phyloP scores from a whole-genome alignment of 805 yeast genomes.

The Jamesozyma spencerorum region DNA sequence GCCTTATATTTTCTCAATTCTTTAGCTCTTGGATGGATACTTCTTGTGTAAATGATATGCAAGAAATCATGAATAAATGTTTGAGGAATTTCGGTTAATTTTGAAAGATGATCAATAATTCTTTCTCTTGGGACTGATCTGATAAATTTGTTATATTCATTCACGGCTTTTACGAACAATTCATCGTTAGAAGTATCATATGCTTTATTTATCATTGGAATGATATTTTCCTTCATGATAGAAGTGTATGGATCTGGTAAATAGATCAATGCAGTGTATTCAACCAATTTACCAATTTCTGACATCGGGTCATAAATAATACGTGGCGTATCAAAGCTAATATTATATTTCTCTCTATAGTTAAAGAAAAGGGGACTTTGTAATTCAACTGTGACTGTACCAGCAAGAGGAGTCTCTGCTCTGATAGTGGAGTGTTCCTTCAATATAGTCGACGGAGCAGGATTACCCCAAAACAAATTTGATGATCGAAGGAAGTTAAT shows the following conservation, averaged over 20 bases:
- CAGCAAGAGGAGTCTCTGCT: not conserved
- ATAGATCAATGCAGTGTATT: slow-evolving; percentile 19
- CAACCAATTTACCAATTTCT: slow-evolving; percentile 27
- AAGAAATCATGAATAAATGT: slow-evolving; percentile 54
- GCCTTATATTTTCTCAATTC: slow-evolving; percentile 67
- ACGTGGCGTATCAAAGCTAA: slow-evolving; percentile 14
- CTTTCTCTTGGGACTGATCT: slow-evolving; percentile 29
- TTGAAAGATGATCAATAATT: slow-evolving; percentile 26
- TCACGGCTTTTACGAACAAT: slow-evolving; percentile 29
- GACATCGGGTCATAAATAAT: slow-evolving; percentile 25
- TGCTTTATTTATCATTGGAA: slow-evolving; percentile 18
- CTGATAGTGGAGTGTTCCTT: not conserved
- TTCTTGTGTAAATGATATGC: slow-evolving; percentile 63
- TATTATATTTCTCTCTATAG: slow-evolving; percentile 20
- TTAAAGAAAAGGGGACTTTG: slow-evolving; percentile 17
- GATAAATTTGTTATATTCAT: slow-evolving; percentile 38
- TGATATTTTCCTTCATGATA: slow-evolving; percentile 7
- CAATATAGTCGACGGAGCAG: slow-evolving; percentile 10
- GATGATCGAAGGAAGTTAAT: slow-evolving; percentile 7
- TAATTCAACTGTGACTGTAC: slow-evolving; percentile 9
- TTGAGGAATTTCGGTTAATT: slow-evolving; percentile 30
- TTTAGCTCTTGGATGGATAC: slow-evolving; percentile 65
- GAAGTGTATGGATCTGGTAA: slow-evolving; percentile 15
- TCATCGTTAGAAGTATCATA: slow-evolving; percentile 24
- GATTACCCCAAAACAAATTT: slow-evolving; percentile 4